phyloP scores from a whole-genome alignment of 192 early-diverging fungal species.

The Lobulomyces angularis region DNA sequence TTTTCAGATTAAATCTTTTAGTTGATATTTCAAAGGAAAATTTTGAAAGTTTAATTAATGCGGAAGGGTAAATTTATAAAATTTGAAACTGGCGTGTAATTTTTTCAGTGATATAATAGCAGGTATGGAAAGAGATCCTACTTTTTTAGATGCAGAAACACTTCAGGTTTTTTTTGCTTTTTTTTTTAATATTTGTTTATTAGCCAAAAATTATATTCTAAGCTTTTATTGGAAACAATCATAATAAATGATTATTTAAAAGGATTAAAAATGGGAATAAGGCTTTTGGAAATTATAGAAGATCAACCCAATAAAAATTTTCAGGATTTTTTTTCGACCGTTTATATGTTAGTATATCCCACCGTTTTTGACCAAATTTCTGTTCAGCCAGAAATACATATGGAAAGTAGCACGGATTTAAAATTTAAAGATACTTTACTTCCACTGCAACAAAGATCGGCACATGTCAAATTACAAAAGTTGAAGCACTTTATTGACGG shows the following conservation, averaged over 20 bases:
- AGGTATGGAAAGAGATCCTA: slow-evolving; percentile 29
- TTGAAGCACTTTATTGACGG: no score
- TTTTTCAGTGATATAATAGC: slow-evolving; percentile 14
- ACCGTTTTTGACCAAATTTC: no score
- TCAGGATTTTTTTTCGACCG: no score
- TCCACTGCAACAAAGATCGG: no score
- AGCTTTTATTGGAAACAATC: slow-evolving; percentile 24
- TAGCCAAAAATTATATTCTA: slow-evolving; percentile 1
- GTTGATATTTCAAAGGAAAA: slow-evolving; percentile 19
- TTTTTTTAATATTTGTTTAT: not conserved
- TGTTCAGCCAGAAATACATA: no score
- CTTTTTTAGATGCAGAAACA: slow-evolving; percentile 21
- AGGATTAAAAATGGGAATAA: slow-evolving; percentile 22
- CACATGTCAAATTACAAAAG: no score
- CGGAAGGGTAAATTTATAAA: slow-evolving; percentile 13
- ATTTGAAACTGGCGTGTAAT: not conserved
- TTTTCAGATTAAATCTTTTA: slow-evolving; percentile 18
- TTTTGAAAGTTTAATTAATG: slow-evolving; percentile 22
- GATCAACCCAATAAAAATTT: slow-evolving; percentile 19
- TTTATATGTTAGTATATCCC: no score
- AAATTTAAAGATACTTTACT: no score
- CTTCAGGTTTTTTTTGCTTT: slow-evolving; percentile 19
- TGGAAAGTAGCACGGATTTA: no score
- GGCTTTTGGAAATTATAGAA: slow-evolving; percentile 20
- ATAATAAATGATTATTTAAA: slow-evolving; percentile 25